Evolutionary conservation across 768 basidiomycete species (phyloP), one percentile per base, ranked within the genome.

Genomic region (Gymnopilus dilepis): DNA sequence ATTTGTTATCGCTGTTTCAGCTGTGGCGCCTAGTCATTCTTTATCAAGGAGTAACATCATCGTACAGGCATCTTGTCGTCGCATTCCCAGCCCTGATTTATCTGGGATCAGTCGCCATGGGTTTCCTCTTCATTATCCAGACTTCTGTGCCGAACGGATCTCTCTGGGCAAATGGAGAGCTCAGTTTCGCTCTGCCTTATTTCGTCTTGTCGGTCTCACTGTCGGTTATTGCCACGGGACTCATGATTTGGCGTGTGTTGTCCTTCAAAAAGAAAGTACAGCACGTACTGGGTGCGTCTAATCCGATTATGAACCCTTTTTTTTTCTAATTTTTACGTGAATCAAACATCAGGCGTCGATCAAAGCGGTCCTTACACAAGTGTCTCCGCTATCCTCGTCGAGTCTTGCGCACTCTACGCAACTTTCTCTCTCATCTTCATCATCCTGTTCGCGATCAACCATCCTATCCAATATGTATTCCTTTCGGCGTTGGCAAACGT

Each of bases 401-500:
- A 63, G 54, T 63, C 62, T 7, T 63, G 58, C 21, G 62, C 62
- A 2, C 37, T 63, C 12, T 63, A 63, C 15, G 58, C 62, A 19
- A 47, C 45, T n/a, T 63, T 59, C 42, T 59, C 58, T 8, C 52
- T 63, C 12, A 63, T 59, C 7, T 63, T 63, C 33, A 51, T 63
- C 19, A 43, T 54, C n/a, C 33, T 59, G 8, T 63, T 59, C 45
- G 54, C 58, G 2, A 50, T 55, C 17, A 59, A 63, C 26, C 41
- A 63, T 30, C 62, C 62, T 4, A 59, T 59, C 28, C 62, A 63
- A 56, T 55, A 50, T n/a, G 53, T 63, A 13, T 63, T 63, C 21
- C 38, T 63, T 34, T 55, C 58, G 5, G 58, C 58, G 1, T 48
- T 63, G 8, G 58, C 62, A 31, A 59, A 63, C 43, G 54, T 63